phyloP scores from a whole-genome alignment of 2,329 filamentous ascomycete species.

The Epicoccum sorghinum region DNA sequence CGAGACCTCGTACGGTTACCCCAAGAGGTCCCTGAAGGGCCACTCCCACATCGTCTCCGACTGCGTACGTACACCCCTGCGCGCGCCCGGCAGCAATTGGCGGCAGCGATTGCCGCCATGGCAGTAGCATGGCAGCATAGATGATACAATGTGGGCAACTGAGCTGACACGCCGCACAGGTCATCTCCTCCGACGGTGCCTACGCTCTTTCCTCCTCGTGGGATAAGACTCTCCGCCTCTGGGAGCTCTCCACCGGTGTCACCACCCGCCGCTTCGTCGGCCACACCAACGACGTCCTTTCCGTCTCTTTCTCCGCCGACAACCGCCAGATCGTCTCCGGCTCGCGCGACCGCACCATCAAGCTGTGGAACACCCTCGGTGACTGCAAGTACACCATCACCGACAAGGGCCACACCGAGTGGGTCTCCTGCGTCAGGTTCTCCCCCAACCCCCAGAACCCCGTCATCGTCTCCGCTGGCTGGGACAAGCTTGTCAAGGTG shows the following conservation, averaged over 20 bases:
- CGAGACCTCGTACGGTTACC: constrained; percentile 97
- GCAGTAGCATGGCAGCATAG: not conserved
- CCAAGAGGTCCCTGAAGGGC: constrained; percentile 97
- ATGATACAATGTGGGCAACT: constrained; percentile 23
- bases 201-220: constrained; percentile 98
- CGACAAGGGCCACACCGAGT: constrained; percentile 99
- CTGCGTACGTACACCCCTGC: constrained; percentile 75
- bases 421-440: constrained; percentile 99
- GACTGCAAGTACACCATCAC: constrained; percentile 99
- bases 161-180: constrained; percentile 61
- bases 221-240: constrained; percentile 99
- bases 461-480: constrained; percentile 96
- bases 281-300: constrained; percentile 99
- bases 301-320: constrained; percentile 99
- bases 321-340: constrained; percentile 99
- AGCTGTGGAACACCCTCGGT: constrained; percentile 99
- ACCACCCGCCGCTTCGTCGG: constrained; percentile 98
- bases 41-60: constrained; percentile 99
- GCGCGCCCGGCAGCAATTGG: constrained; percentile 33
- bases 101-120: not conserved
- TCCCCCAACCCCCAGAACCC: constrained; percentile 99
- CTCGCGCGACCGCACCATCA: constrained; percentile 97
- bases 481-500: constrained; percentile 99
- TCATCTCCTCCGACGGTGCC: constrained; percentile 99
- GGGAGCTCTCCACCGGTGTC: constrained; percentile 96